phyloP scores from a whole-genome alignment of 768 basidiomycete genomes.

The Galerina sulciceps region DNA sequence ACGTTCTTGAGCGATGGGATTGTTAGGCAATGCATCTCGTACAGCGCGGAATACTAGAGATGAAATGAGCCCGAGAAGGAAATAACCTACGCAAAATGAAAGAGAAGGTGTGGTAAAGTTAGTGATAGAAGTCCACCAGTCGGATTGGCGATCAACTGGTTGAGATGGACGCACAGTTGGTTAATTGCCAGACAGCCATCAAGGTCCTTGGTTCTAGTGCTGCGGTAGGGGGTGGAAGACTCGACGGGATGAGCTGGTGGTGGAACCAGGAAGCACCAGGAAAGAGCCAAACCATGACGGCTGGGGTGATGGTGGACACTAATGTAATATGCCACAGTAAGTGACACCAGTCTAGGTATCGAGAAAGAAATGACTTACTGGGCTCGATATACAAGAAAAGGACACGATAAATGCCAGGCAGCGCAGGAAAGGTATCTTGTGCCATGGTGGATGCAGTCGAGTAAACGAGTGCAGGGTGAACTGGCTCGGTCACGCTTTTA shows the following conservation, averaged over 20 bases:
- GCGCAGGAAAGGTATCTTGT: constrained; percentile 49
- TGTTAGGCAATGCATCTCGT: constrained; percentile 59
- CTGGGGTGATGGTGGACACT: constrained; percentile 43
- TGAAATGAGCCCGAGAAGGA: constrained; percentile 53
- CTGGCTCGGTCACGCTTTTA: background rate
- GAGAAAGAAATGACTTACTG: constrained; percentile 35
- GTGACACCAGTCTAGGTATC: background rate
- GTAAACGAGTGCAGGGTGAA: constrained; percentile 8
- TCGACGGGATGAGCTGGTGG: constrained; percentile 61
- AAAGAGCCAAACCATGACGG: constrained; percentile 49
- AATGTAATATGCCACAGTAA: background rate
- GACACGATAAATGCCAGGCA: constrained; percentile 64
- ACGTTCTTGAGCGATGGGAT: constrained; percentile 69
- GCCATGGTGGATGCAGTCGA: constrained; percentile 22
- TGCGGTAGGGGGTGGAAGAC: constrained; percentile 29
- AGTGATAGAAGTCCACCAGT: too few species aligned
- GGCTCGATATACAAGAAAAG: constrained; percentile 73
- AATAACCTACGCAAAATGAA: constrained; percentile 33
- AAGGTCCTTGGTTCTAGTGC: constrained; percentile 52
- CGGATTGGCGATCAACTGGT: background rate
- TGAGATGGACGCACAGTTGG: constrained; percentile 52
- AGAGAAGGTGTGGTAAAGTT: background rate
- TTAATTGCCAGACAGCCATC: constrained; percentile 72
- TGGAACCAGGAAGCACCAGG: constrained; percentile 73
- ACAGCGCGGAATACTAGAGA: constrained; percentile 72